Conservation (phyloP, 148 eudicot species). For the Chenopodium berlandieri region DNA sequence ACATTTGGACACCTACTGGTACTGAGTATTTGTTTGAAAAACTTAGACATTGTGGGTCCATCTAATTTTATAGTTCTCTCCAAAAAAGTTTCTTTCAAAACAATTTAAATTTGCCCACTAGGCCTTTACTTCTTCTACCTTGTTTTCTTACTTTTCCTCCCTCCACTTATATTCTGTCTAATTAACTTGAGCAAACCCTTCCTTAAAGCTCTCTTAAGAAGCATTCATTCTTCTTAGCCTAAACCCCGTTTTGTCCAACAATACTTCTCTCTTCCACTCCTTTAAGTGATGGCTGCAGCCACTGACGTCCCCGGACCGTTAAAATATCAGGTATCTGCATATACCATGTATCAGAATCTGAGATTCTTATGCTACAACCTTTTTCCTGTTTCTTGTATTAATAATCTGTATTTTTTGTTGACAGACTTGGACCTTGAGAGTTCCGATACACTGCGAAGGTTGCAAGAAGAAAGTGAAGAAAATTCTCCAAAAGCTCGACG, state of each 20-base stretch:
- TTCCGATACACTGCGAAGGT: slow-evolving; percentile 83
- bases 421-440: slow-evolving; percentile 85
- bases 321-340: slow-evolving; percentile 29
- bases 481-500: slow-evolving; percentile 69
- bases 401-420: neutral
- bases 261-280: neutral
- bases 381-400: neutral
- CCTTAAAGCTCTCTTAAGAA: slow-evolving; percentile 17
- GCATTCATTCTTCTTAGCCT: slow-evolving; percentile 2
- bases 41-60: neutral
- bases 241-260: neutral
- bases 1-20: neutral
- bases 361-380: neutral
- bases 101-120: slow-evolving; percentile 1
- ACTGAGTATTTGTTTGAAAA: too few species aligned
- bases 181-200: slow-evolving; percentile 12
- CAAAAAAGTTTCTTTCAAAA: neutral
- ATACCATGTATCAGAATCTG: neutral
- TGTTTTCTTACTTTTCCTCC: slow-evolving; percentile 17
- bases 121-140: slow-evolving; percentile 15
- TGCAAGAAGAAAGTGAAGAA: slow-evolving; percentile 91
- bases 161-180: slow-evolving; percentile 27
- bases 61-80: neutral
- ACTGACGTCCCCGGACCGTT: slow-evolving; percentile 27
- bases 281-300: slow-evolving; percentile 26